Percentiles rank a stretch among this genome's conserved stretches.
phyloP scores from a whole-genome alignment of 306 rosid species.

The Citrullus colocynthis region DNA sequence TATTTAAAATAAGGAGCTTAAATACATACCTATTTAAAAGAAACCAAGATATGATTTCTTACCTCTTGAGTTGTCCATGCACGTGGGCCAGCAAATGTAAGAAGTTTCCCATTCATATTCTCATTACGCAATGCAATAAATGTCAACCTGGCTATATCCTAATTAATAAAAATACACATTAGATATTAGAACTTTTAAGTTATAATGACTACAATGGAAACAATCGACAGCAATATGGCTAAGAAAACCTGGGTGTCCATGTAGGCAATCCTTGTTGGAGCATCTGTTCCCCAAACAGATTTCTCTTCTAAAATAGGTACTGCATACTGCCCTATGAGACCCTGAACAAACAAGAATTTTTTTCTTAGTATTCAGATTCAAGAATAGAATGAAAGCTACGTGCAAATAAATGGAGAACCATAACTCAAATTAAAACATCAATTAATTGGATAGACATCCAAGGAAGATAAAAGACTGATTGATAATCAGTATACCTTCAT shows the following conservation, averaged over 20 bases:
- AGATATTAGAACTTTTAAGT: not conserved
- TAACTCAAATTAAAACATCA: not conserved
- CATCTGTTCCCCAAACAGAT: constrained; percentile 98
- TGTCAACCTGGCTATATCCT: constrained; percentile 95
- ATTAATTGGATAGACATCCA: not conserved
- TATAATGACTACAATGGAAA: not conserved
- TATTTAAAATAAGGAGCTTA: not conserved
- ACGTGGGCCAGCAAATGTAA: constrained; percentile 90
- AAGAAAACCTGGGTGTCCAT: constrained; percentile 84
- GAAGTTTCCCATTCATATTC: constrained; percentile 62
- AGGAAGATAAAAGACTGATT: not conserved
- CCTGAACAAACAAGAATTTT: constrained; percentile 23
- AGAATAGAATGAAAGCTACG: not conserved
- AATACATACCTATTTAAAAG: not conserved
- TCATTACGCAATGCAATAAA: constrained; percentile 67
- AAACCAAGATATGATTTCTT: not conserved
- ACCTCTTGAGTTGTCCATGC: constrained; percentile 99
- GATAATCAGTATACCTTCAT: not conserved
- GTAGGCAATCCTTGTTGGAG: constrained; percentile 94
- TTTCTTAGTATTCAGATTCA: not conserved
- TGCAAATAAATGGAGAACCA: not conserved
- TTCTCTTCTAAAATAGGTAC: constrained; percentile 91
- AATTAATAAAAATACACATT: constrained; percentile 2
- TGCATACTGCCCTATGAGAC: constrained; percentile 92
- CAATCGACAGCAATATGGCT: not conserved